A percentile compares a stretch with the other conserved stretches of the same genome.
Conservation (phyloP, 1,284 basidiomycete species). For the Ceratobasidium sp. region DNA sequence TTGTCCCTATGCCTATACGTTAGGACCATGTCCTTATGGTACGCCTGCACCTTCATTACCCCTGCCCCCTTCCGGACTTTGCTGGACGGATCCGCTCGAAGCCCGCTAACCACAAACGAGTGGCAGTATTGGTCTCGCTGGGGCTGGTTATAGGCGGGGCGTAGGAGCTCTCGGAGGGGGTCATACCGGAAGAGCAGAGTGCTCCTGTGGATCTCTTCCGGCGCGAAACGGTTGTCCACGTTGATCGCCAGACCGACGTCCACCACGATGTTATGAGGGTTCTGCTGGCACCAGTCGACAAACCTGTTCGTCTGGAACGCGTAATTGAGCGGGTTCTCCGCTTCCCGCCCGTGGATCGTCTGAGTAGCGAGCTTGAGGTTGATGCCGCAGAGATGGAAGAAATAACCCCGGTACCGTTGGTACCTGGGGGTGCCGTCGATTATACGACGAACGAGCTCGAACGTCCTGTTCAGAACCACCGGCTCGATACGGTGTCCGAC, state of each 20-base stretch:
- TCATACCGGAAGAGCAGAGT: not conserved
- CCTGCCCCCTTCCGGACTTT: not conserved
- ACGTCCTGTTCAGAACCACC: not conserved
- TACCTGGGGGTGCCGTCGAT: not conserved
- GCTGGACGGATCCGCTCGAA: not conserved
- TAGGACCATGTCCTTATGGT: not conserved
- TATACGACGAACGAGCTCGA: no score
- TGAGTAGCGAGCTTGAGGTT: slow-evolving; percentile 4
- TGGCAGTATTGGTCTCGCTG: not conserved
- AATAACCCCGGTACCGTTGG: not conserved
- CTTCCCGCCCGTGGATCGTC: not conserved
- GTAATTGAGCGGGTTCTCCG: not conserved
- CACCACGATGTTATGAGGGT: slow-evolving; percentile 5
- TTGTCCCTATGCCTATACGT: not conserved
- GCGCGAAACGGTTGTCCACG: not conserved
- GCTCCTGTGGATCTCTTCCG: not conserved
- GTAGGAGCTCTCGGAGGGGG: not conserved
- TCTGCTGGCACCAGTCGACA: slow-evolving; percentile 17
- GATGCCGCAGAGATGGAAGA: slow-evolving; percentile 32
- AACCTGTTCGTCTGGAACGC: not conserved
- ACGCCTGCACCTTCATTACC: not conserved
- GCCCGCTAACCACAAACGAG: not conserved
- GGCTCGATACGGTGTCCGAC: not conserved
- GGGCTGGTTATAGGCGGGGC: not conserved
- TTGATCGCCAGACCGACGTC: slow-evolving; percentile 8